Percentiles rank a stretch among this genome's conserved stretches.
Conservation (phyloP, 345 rosid species). For the Diplotaxis tenuifolia region DNA sequence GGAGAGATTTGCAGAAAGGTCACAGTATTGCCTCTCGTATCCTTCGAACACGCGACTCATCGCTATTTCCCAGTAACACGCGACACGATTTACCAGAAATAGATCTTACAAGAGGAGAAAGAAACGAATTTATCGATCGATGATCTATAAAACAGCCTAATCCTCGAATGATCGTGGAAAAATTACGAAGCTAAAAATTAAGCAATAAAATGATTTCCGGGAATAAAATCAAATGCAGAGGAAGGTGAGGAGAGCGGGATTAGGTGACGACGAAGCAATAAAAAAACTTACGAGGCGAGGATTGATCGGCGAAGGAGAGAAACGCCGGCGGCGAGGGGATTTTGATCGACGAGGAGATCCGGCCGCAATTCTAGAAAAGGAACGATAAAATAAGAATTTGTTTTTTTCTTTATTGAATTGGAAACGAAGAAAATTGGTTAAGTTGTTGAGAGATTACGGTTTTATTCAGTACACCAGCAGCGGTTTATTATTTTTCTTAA, state of each 20-base stretch:
- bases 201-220: too few relatives aligned
- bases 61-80: too few relatives aligned
- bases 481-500: neutral
- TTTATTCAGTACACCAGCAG: neutral
- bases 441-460: neutral
- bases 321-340: neutral
- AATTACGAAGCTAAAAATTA: too few relatives aligned
- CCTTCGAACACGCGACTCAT: too few relatives aligned
- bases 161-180: neutral
- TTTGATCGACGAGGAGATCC: slow-evolving; percentile 9
- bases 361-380: neutral
- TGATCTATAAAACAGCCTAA: neutral
- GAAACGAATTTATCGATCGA: neutral
- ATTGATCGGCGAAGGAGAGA: neutral
- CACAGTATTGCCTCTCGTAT: too few relatives aligned
- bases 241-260: neutral
- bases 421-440: neutral
- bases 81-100: neutral
- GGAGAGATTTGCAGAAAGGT: too few relatives aligned
- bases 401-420: neutral
- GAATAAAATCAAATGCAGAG: too few relatives aligned
- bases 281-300: neutral
- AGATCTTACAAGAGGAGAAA: neutral
- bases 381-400: neutral
- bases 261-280: neutral